Evolutionary conservation across 768 basidiomycete genomes (phyloP).

Genomic region (Gloeopeniophorella convolvens): DNA sequence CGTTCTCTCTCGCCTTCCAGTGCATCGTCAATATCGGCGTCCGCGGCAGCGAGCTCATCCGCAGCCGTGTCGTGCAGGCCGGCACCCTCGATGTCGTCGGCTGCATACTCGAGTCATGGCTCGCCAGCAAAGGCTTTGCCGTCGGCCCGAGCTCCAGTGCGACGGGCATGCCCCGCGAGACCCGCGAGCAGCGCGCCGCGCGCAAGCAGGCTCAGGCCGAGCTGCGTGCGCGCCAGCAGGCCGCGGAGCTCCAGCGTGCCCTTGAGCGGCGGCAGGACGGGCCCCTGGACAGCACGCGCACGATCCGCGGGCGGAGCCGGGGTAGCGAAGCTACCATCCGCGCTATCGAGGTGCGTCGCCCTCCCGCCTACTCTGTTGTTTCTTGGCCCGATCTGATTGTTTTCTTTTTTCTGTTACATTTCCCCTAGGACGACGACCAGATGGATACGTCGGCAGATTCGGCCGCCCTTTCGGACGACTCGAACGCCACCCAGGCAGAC

Average conservation of each 20-base stretch:
- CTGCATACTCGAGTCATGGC: constrained; percentile 89
- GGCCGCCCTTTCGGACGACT: constrained; percentile 15
- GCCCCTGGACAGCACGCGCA: constrained; percentile 10
- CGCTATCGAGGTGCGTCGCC: constrained; percentile 4
- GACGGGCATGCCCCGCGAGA: constrained; percentile 67
- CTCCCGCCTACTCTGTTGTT: neutral
- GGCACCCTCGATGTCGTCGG: constrained; percentile 92
- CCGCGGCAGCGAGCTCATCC: constrained; percentile 85
- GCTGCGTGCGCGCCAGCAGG: constrained; percentile 55
- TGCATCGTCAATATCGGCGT: constrained; percentile 98
- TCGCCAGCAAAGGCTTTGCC: constrained; percentile 81
- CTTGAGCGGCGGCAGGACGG: constrained; percentile 41
- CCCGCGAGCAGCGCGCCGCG: constrained; percentile 64
- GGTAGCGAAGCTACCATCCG: constrained; percentile 3
- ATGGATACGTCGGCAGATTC: constrained; percentile 20
- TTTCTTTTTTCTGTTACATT: neutral
- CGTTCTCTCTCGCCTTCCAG: constrained; percentile 93
- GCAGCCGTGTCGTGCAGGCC: constrained; percentile 89
- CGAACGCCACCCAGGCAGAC: constrained; percentile 14
- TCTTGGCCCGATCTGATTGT: constrained; percentile 2
- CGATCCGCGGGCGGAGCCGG: constrained; percentile 15
- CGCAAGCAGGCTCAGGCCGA: constrained; percentile 51
- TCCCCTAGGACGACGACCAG: constrained; percentile 23
- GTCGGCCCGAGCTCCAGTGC: constrained; percentile 76
- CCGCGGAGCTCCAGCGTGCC: constrained; percentile 49